Conservation (phyloP, 805 yeast genomes). For the Schwanniomyces yamadae region DNA sequence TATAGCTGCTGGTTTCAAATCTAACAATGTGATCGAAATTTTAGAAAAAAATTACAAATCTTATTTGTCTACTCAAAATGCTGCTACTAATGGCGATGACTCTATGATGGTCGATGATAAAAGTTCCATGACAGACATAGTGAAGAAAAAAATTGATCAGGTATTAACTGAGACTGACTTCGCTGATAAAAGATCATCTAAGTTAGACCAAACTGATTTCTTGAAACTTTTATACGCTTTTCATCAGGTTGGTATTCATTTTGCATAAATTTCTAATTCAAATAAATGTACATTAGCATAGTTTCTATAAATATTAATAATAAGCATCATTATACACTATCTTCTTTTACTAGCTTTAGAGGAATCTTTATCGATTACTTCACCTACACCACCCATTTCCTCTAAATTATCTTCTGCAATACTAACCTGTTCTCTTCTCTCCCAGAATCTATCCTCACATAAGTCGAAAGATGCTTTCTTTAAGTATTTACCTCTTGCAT, state of each 20-base stretch:
- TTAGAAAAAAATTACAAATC: slow-evolving; percentile 87
- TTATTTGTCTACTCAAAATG: slow-evolving; percentile 53
- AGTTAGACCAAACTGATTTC: slow-evolving; percentile 94
- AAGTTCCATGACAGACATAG: slow-evolving; percentile 44
- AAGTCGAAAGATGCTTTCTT: slow-evolving; percentile 87
- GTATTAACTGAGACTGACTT: slow-evolving; percentile 80
- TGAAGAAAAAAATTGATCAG: slow-evolving; percentile 66
- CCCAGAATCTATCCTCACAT: slow-evolving; percentile 98
- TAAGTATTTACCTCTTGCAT: slow-evolving; percentile 84
- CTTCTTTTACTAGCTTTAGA: slow-evolving; percentile 52
- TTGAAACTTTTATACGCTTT: slow-evolving; percentile 82
- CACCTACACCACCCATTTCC: slow-evolving; percentile 88
- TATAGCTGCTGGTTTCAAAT: slow-evolving; percentile 87
- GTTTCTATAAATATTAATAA: slow-evolving; percentile 5
- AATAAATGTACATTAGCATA: slow-evolving; percentile 7
- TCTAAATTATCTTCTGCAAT: slow-evolving; percentile 85
- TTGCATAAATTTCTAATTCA: slow-evolving; percentile 54
- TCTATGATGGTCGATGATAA: slow-evolving; percentile 39
- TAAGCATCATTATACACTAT: slow-evolving; percentile 2
- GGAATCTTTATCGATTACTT: slow-evolving; percentile 74
- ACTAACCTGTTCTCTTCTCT: slow-evolving; percentile 89
- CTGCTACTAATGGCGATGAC: slow-evolving; percentile 41
- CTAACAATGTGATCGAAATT: slow-evolving; percentile 73
- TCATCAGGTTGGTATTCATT: slow-evolving; percentile 96
- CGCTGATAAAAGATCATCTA: slow-evolving; percentile 85